Conservation (phyloP, 495 filamentous ascomycete species). For the Penicillium angulare region DNA sequence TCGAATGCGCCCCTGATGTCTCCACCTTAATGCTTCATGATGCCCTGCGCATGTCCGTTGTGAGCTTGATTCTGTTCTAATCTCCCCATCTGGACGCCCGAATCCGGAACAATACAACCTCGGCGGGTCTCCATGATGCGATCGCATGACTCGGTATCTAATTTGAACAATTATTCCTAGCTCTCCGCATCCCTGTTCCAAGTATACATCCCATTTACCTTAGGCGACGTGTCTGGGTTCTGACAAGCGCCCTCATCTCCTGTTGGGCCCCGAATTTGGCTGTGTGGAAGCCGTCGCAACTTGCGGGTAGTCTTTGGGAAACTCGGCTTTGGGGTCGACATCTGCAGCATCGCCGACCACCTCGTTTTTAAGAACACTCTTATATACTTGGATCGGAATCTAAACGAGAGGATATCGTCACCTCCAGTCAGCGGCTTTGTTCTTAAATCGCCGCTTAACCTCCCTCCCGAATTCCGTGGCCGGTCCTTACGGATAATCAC, state of each 20-base stretch:
- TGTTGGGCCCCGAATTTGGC: neutral
- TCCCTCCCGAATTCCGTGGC: neutral
- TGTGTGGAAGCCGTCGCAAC: slow-evolving; percentile 5
- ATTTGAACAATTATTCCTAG: neutral
- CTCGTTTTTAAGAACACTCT: no score
- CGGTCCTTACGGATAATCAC: neutral
- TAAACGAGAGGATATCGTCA: neutral
- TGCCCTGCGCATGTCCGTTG: slow-evolving; percentile 1
- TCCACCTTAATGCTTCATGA: slow-evolving; percentile 18
- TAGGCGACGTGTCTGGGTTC: neutral
- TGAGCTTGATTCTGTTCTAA: neutral
- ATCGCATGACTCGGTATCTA: slow-evolving; percentile 13
- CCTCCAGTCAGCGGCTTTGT: neutral
- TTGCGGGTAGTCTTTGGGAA: no score
- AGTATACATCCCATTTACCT: neutral
- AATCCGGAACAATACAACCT: neutral
- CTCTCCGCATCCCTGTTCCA: neutral
- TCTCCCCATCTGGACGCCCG: no score
- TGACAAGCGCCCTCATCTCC: neutral
- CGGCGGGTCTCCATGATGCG: slow-evolving; percentile 1
- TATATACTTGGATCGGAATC: neutral
- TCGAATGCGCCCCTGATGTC: slow-evolving; percentile 11
- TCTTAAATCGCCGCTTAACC: neutral
- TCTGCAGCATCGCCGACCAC: no score
- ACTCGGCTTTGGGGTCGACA: no score